These are phyloP conservation scores for Claviceps purpurea DNA, from an alignment of 2,329 filamentous ascomycete genomes.

Conservation along the genomic window DNA sequence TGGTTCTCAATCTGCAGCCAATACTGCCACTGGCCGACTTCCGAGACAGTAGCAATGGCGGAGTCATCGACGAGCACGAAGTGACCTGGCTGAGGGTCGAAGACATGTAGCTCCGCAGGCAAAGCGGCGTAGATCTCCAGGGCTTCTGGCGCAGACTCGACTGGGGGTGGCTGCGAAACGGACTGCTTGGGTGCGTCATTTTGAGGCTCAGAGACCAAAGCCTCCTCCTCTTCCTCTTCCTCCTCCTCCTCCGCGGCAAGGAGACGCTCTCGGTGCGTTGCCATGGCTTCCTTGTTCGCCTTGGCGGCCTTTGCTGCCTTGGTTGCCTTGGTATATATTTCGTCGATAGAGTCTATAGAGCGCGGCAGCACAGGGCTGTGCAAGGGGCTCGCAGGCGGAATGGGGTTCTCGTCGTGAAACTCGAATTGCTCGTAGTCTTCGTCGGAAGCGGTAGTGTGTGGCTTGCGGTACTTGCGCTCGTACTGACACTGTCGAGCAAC, in stretches of 20 bases:
- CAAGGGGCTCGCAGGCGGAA: slow-evolving; percentile 49
- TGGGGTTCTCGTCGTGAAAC: slow-evolving; percentile 53
- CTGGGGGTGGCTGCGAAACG: background rate
- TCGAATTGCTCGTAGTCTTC: slow-evolving; percentile 71
- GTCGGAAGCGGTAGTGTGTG: slow-evolving; percentile 66
- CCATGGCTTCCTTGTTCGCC: slow-evolving; percentile 26
- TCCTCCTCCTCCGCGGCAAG: slow-evolving; percentile 12
- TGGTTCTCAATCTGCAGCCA: slow-evolving; percentile 77
- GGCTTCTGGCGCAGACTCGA: slow-evolving; percentile 41
- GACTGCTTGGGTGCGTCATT: background rate
- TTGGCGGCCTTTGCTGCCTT: slow-evolving; percentile 16
- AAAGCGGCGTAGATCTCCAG: slow-evolving; percentile 64
- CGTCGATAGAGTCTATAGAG: slow-evolving; percentile 43
- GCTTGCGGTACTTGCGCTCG: slow-evolving; percentile 84
- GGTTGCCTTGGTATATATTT: slow-evolving; percentile 41
- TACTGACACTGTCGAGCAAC: slow-evolving; percentile 90
- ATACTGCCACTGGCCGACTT: slow-evolving; percentile 86
- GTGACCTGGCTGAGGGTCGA: slow-evolving; percentile 75
- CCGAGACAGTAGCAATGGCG: slow-evolving; percentile 67
- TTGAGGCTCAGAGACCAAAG: background rate
- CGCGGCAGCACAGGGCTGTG: slow-evolving; percentile 43
- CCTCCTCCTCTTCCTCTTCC: slow-evolving; percentile 9
- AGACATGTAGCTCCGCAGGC: slow-evolving; percentile 77
- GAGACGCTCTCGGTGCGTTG: slow-evolving; percentile 28
- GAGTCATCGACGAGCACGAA: slow-evolving; percentile 69